Evolutionary conservation across 148 eudicot species (phyloP).

Genomic region (Vaccinium myrtillus): DNA sequence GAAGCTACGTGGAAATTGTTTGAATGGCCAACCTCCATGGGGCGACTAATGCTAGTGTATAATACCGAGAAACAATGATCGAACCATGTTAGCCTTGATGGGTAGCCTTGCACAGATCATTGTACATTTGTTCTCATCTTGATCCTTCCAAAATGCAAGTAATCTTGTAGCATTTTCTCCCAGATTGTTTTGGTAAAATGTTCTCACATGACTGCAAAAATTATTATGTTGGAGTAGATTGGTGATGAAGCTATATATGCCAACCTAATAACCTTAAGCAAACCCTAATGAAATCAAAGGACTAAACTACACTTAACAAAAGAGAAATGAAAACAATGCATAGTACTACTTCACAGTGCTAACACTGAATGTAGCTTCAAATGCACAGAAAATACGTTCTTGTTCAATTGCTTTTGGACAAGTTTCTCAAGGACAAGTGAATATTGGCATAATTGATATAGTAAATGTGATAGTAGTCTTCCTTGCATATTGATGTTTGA

Average conservation of each 20-base stretch:
- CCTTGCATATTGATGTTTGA: no score
- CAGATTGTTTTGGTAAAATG: conserved; percentile 28
- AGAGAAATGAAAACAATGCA: no score
- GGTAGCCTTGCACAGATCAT: conserved; percentile 30
- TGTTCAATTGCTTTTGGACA: no score
- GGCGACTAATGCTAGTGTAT: conserved; percentile 16
- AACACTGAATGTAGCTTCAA: no score
- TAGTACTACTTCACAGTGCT: no score
- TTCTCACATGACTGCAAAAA: conserved; percentile 38
- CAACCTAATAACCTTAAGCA: no score
- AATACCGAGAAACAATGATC: conserved; percentile 29
- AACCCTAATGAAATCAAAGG: no score
- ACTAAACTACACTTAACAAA: no score
- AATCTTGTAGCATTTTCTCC: conserved; percentile 27
- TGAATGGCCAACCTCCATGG: conserved; percentile 31
- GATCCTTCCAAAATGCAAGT: conserved; percentile 36
- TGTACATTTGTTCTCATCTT: conserved; percentile 30
- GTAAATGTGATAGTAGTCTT: no score
- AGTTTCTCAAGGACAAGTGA: no score
- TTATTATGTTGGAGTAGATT: conserved; percentile 34
- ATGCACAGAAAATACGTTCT: no score
- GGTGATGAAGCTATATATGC: conserved; percentile 7
- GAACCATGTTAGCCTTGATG: conserved; percentile 28
- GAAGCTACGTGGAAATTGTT: conserved; percentile 28
- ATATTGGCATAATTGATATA: no score